Conservation (phyloP, 2,329 filamentous ascomycete genomes). For the Colletotrichum melonis region DNA sequence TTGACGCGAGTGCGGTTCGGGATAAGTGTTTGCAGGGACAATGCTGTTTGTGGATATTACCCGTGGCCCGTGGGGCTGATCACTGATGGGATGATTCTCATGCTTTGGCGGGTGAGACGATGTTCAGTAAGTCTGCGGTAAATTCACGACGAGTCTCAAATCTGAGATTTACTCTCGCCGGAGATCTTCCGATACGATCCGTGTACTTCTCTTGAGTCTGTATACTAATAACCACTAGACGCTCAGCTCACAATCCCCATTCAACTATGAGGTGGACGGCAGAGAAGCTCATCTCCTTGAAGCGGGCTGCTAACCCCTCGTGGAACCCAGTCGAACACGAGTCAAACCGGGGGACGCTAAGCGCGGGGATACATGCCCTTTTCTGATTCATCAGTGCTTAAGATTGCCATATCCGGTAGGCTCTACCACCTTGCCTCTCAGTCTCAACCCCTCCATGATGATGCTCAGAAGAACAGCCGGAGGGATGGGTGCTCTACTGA, state of each 20-base stretch:
- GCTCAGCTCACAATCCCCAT: neutral
- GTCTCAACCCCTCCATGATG: conserved; percentile 8
- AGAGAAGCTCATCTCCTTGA: neutral
- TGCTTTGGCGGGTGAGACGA: neutral
- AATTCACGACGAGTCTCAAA: too few relatives aligned
- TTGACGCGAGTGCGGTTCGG: conserved; percentile 1
- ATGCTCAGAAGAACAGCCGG: neutral
- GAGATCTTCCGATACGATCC: neutral
- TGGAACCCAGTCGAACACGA: conserved; percentile 20
- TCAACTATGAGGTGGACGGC: neutral
- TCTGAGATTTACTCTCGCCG: neutral
- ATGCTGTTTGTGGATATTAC: neutral
- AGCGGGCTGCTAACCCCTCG: conserved; percentile 4
- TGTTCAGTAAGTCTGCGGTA: too few relatives aligned
- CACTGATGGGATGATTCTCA: neutral
- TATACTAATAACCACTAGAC: neutral
- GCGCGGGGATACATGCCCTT: conserved; percentile 27
- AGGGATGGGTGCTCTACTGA: neutral
- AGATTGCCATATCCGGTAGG: neutral
- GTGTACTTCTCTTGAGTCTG: neutral
- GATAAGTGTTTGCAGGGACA: neutral
- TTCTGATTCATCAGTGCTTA: neutral
- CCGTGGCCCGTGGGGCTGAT: neutral
- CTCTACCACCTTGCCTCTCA: neutral
- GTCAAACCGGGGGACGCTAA: conserved; percentile 23